A percentile compares a stretch with the other conserved stretches of the same genome.
Evolutionary conservation across 345 rosid genomes (phyloP).

Genomic region (Aegle marmelos): DNA sequence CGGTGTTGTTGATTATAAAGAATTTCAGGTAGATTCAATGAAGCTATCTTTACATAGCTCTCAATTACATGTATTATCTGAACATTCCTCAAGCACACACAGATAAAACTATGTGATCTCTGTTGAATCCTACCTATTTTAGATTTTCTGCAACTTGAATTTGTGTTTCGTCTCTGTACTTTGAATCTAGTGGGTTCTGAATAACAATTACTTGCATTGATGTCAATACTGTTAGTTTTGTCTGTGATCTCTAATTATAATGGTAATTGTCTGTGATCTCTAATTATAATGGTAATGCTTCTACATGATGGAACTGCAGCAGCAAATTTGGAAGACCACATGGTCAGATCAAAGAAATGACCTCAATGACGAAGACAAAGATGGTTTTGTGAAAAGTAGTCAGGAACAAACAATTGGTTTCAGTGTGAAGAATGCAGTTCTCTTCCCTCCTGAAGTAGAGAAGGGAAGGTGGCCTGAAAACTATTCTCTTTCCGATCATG

Average conservation of each 20-base stretch:
- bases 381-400: constrained; percentile 26
- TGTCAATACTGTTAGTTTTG: not conserved
- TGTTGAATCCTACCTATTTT: not conserved
- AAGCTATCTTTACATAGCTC: not conserved
- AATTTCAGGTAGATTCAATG: constrained; percentile 67
- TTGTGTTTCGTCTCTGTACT: not conserved
- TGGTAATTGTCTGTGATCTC: not conserved
- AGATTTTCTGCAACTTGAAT: not conserved
- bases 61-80: not conserved
- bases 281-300: constrained; percentile 3
- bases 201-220: not conserved
- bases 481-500: constrained; percentile 77
- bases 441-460: constrained; percentile 77
- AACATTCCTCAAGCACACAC: not conserved
- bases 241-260: not conserved
- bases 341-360: constrained; percentile 53
- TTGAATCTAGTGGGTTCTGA: not conserved
- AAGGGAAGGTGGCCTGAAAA: constrained; percentile 74
- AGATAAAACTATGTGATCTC: not conserved
- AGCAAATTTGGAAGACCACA: constrained; percentile 68
- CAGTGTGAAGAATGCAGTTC: constrained; percentile 64
- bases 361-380: constrained; percentile 18
- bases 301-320: constrained; percentile 43
- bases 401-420: constrained; percentile 64
- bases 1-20: constrained; percentile 64